Conservation (phyloP, 2,329 filamentous ascomycete genomes). For the Scedosporium boydii region DNA sequence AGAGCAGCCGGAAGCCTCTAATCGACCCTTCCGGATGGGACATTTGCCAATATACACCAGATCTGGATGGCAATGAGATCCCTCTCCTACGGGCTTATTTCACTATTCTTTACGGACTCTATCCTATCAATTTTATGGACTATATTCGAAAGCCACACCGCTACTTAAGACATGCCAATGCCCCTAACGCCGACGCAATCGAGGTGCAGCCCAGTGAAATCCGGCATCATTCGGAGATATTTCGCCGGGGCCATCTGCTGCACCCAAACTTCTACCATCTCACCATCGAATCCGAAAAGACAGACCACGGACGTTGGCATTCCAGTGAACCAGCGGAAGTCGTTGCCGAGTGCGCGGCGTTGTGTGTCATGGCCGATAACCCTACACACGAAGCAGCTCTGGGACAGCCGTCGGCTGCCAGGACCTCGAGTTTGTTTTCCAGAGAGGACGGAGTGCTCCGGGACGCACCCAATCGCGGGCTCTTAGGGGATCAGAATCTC, state of each 20-base stretch:
- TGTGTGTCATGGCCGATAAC: slow-evolving; percentile 34
- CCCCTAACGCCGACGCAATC: slow-evolving; percentile 60
- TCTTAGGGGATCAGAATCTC: slow-evolving; percentile 17
- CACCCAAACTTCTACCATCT: slow-evolving; percentile 79
- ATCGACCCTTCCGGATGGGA: slow-evolving; percentile 48
- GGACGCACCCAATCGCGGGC: slow-evolving; percentile 24
- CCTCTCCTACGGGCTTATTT: slow-evolving; percentile 67
- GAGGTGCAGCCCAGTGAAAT: slow-evolving; percentile 73
- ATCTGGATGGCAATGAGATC: slow-evolving; percentile 51
- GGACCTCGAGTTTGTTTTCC: slow-evolving; percentile 10
- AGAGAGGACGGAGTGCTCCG: slow-evolving; percentile 20
- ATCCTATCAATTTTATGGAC: slow-evolving; percentile 78
- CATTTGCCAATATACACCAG: slow-evolving; percentile 49
- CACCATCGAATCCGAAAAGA: slow-evolving; percentile 71
- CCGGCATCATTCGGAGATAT: slow-evolving; percentile 63
- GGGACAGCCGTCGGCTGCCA: slow-evolving; percentile 15
- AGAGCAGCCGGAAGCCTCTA: slow-evolving; percentile 13
- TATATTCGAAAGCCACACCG: slow-evolving; percentile 76
- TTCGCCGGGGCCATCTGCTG: slow-evolving; percentile 61
- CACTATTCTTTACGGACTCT: slow-evolving; percentile 73
- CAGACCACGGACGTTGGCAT: slow-evolving; percentile 66
- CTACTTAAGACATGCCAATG: slow-evolving; percentile 65
- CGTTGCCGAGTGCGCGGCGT: slow-evolving; percentile 66
- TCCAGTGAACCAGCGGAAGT: slow-evolving; percentile 73
- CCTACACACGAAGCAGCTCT: background rate